Evolutionary conservation across 2,329 filamentous ascomycete genomes (phyloP), one percentile per base, ranked within the genome.

Genomic region (Blastomyces gilchristii): DNA sequence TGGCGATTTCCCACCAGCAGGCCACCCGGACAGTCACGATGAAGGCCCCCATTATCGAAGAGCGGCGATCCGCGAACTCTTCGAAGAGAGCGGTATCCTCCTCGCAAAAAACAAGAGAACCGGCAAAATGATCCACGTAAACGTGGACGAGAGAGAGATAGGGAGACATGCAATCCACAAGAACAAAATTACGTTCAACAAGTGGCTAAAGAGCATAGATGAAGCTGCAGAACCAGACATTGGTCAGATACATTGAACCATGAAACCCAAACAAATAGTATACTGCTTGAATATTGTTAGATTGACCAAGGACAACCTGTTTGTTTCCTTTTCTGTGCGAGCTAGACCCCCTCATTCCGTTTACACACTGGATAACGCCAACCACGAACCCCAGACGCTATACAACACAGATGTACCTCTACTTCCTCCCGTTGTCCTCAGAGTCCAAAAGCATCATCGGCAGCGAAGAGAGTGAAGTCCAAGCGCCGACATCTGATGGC

Each of bases 321-420:
- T 57, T 57, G 31, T 37, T 14, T n/a, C 54, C 12, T 14, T 45
- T 25, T 45, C 53, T 50, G 34, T 54, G 11, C 22, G 39, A 28
- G 49, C 14, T 47, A 60, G 53, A 63, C 1, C 79, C 81, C 47
- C 78, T 97, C 2, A 78, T 90, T 8, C 91, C 92, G 0, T 97
- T 96, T 71, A 96, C 92, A 0, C 85, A 90, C 62, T 97, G 94
- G 94, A 82, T 97, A 63, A 97, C 94, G 2, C 93, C 93, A 0
- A 70, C 68, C 12, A 75, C 80, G 0, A 85, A 83, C 65, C 83
- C 86, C 0, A 90, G 87, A 69, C 84, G 94, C 56, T 99, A 95
- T 77, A 90, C 89, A 0, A 97, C 93, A 0, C 92, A 97, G 73
- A 97, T 97, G 93, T 99, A 97, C 76, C 75, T 97, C 12, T 96